Evolutionary conservation across 208 protist species (phyloP).

Genomic region (Angomonas deanei): DNA sequence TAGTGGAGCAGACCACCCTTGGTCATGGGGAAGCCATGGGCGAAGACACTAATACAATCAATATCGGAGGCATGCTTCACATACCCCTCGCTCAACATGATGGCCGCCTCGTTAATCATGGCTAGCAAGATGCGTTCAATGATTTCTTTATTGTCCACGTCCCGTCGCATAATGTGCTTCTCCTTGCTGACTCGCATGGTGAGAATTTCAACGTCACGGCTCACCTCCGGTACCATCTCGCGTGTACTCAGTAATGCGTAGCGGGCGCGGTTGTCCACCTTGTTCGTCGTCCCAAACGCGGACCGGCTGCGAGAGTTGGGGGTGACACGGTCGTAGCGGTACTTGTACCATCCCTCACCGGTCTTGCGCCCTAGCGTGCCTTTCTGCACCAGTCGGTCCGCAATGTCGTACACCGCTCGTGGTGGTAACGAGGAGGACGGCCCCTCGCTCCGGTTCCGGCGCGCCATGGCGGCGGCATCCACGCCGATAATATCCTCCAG

Average conservation of each 20-base stretch:
- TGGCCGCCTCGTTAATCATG: constrained; percentile 89
- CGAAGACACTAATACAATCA: constrained; percentile 83
- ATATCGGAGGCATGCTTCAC: constrained; percentile 65
- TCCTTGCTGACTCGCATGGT: constrained; percentile 40
- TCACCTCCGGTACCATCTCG: constrained; percentile 25
- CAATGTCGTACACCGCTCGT: constrained; percentile 39
- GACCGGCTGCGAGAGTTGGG: neutral
- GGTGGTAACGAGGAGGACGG: constrained; percentile 24
- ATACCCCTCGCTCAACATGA: constrained; percentile 68
- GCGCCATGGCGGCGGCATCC: constrained; percentile 45
- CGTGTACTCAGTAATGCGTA: constrained; percentile 21
- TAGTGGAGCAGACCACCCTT: constrained; percentile 78
- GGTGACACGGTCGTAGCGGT: constrained; percentile 14
- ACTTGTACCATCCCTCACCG: constrained; percentile 73
- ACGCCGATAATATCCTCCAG: constrained; percentile 83
- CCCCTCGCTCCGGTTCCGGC: constrained; percentile 10
- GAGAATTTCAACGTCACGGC: constrained; percentile 51
- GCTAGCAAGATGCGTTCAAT: constrained; percentile 79
- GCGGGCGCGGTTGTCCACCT: constrained; percentile 2
- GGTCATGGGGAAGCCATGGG: constrained; percentile 78
- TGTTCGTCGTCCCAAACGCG: neutral
- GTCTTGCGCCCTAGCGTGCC: constrained; percentile 69
- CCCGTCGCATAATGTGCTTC: constrained; percentile 50
- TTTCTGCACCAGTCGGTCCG: constrained; percentile 33
- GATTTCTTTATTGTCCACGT: constrained; percentile 79